Evolutionary conservation across 2,329 filamentous ascomycete species (phyloP).

Genomic region (Fusarium globosum): DNA sequence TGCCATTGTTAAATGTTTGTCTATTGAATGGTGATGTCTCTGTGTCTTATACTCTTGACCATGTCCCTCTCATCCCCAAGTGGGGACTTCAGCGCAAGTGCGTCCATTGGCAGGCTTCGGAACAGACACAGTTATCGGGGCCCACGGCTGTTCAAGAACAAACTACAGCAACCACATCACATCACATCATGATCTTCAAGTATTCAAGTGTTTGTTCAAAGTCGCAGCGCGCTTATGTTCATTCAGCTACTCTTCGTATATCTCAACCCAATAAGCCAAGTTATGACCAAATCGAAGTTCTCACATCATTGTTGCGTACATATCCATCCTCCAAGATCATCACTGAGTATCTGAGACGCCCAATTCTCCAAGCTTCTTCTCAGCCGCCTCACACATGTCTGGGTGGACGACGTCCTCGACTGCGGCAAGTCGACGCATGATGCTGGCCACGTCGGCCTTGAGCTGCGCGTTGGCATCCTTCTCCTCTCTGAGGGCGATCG

Average conservation of each 20-base stretch:
- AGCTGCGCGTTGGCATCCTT: not conserved
- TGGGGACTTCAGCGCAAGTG: not conserved
- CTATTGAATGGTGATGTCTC: not conserved
- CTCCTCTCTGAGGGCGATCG: not conserved
- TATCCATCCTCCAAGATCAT: not conserved
- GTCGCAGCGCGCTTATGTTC: not conserved
- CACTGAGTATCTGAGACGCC: not conserved
- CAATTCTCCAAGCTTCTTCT: not conserved
- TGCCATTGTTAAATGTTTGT: conserved; percentile 40
- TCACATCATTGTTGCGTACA: not conserved
- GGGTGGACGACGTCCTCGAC: not conserved
- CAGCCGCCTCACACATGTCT: not conserved
- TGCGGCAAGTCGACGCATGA: not conserved
- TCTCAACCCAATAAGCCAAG: not conserved
- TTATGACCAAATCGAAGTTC: not conserved
- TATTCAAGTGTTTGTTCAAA: not conserved
- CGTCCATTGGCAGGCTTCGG: fast-evolving
- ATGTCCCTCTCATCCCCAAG: not conserved
- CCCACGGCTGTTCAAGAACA: not conserved
- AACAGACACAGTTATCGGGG: not conserved
- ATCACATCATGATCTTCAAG: not conserved
- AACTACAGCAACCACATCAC: not conserved
- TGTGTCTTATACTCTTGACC: not conserved
- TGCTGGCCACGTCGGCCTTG: not conserved
- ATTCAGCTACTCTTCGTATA: not conserved